A percentile compares a stretch with the other conserved stretches of the same genome.
Evolutionary conservation across 108 stramenopile genomes (phyloP).

Genomic region (Cyclostephanos tholiformis): DNA sequence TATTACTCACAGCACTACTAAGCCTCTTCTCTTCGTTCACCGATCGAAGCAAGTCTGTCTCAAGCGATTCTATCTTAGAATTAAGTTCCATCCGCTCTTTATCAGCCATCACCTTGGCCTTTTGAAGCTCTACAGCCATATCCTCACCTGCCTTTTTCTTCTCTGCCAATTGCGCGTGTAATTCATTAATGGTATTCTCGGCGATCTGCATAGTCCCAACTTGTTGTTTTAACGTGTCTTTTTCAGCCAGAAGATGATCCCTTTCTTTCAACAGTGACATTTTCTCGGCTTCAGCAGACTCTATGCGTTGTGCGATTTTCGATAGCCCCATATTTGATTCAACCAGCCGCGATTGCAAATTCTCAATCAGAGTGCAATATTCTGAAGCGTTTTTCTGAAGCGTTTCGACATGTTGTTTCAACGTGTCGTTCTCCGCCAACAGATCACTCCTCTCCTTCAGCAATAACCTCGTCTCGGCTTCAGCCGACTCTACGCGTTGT

Average conservation of each 20-base stretch:
- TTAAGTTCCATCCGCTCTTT: neutral
- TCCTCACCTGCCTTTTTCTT: neutral
- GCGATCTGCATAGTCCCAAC: neutral
- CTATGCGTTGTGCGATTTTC: neutral
- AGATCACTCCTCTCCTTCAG: too few species aligned
- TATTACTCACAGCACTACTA: neutral
- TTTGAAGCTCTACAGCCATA: neutral
- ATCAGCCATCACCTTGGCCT: neutral
- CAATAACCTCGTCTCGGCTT: too few species aligned
- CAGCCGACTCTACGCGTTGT: too few species aligned
- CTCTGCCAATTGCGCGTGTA: constrained; percentile 11
- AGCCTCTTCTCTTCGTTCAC: constrained; percentile 4
- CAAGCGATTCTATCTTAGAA: constrained; percentile 9
- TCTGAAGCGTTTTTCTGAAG: too few species aligned
- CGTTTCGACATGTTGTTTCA: too few species aligned
- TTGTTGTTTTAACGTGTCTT: neutral
- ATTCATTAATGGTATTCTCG: neutral
- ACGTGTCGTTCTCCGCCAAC: too few species aligned
- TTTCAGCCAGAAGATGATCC: neutral
- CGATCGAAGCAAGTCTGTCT: constrained; percentile 12
- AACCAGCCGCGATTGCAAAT: neutral
- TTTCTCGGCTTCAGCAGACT: neutral
- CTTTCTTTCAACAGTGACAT: neutral
- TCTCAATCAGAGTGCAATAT: neutral
- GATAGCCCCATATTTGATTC: neutral